Evolutionary conservation across 2,329 filamentous ascomycete species (phyloP).

Genomic region (Aspergillus novofumigatus): DNA sequence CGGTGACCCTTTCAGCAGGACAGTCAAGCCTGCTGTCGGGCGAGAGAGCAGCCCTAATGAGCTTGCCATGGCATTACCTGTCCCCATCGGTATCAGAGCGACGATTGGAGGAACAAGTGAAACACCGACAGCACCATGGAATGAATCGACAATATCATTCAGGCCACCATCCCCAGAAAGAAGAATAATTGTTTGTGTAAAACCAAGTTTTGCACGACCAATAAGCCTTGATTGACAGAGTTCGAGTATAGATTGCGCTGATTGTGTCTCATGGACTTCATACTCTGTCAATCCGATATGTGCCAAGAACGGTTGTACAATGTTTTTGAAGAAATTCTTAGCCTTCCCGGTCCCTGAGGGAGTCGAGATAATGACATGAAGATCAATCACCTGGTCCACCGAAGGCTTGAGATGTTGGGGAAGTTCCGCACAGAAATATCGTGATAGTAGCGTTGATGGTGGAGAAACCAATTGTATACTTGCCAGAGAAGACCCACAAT

Average conservation of each 20-base stretch:
- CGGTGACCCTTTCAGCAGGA: conserved; percentile 56
- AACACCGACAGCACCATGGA: conserved; percentile 30
- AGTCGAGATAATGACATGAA: conserved; percentile 65
- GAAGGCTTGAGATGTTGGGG: conserved; percentile 18
- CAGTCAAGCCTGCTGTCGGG: conserved; percentile 46
- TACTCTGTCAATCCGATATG: conserved; percentile 47
- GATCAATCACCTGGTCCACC: conserved; percentile 6
- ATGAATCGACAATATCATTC: conserved; percentile 73
- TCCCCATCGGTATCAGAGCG: conserved; percentile 50
- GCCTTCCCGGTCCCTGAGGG: conserved; percentile 61
- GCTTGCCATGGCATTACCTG: conserved; percentile 44
- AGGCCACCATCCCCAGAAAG: conserved; percentile 86
- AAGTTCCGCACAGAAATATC: conserved; percentile 13
- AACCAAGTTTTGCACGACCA: conserved; percentile 45
- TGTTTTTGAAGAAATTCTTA: conserved; percentile 50
- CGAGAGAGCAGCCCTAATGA: conserved; percentile 31
- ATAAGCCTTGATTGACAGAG: conserved; percentile 54
- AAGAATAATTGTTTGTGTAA: conserved; percentile 63
- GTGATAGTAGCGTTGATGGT: conserved; percentile 13
- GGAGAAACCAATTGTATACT: conserved; percentile 15
- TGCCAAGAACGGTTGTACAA: conserved; percentile 55
- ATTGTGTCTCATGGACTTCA: conserved; percentile 59
- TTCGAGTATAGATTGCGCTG: conserved; percentile 59
- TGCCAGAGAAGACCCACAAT: conserved; percentile 7
- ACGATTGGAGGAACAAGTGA: conserved; percentile 52